Conservation (phyloP, 1,139 yeast species). For the Geotrichum armillariae region DNA sequence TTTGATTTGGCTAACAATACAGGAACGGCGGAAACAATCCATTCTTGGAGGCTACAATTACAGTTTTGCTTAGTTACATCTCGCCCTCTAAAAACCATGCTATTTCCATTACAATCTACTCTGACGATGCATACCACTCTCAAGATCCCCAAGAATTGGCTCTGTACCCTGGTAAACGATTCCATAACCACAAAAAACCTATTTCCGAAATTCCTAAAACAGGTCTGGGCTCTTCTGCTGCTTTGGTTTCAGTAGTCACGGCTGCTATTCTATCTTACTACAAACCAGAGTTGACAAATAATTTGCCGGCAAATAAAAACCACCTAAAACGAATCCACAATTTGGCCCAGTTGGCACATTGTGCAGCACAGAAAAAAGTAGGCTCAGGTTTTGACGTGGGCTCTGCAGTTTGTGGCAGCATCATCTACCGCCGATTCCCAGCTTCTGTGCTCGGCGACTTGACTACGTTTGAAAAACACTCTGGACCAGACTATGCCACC, state of each 20-base stretch:
- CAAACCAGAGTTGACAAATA: slow-evolving; percentile 34
- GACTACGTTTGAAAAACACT: slow-evolving; percentile 18
- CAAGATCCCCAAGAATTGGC: slow-evolving; percentile 50
- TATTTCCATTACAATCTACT: slow-evolving; percentile 62
- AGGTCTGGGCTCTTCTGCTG: slow-evolving; percentile 96
- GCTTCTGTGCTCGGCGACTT: slow-evolving; percentile 28
- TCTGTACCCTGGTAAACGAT: slow-evolving; percentile 40
- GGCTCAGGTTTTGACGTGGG: slow-evolving; percentile 98
- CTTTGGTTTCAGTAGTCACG: slow-evolving; percentile 78
- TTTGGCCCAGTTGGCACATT: slow-evolving; percentile 84
- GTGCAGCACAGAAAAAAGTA: slow-evolving; percentile 89
- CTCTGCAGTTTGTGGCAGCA: slow-evolving; percentile 90
- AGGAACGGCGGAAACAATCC: slow-evolving; percentile 56
- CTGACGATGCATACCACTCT: slow-evolving; percentile 91
- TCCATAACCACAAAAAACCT: slow-evolving; percentile 58
- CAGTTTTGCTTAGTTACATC: slow-evolving; percentile 55
- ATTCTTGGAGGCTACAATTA: slow-evolving; percentile 67
- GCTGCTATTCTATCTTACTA: slow-evolving; percentile 63
- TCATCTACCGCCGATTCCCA: slow-evolving; percentile 70
- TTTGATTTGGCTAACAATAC: neutral
- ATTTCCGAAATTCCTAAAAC: slow-evolving; percentile 85
- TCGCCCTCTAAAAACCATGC: slow-evolving; percentile 34
- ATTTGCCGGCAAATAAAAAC: slow-evolving; percentile 29
- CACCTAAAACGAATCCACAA: slow-evolving; percentile 56
- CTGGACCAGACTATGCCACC: slow-evolving; percentile 23